A percentile compares a stretch with the other conserved stretches of the same genome.
These are phyloP conservation scores for Aspergillus arachidicola DNA, from an alignment of 2,329 filamentous ascomycete genomes.

Conservation along the genomic window DNA sequence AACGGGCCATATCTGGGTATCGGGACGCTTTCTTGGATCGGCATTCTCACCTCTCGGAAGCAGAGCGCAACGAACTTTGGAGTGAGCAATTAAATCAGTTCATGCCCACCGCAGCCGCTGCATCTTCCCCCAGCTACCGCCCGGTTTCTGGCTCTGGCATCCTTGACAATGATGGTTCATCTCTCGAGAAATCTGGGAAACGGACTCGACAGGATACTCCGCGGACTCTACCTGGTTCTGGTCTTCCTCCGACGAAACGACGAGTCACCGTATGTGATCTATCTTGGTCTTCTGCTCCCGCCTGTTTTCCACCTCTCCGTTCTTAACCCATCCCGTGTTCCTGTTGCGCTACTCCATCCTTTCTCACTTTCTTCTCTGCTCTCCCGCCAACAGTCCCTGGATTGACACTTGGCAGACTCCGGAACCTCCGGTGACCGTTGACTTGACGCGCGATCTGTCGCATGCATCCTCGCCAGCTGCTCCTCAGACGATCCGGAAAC, in stretches of 20 bases:
- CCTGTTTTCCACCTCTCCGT: slow-evolving; percentile 27
- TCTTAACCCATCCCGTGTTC: slow-evolving; percentile 27
- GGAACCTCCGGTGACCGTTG: slow-evolving; percentile 37
- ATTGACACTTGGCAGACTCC: slow-evolving; percentile 48
- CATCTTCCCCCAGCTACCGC: slow-evolving; percentile 22
- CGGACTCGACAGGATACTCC: slow-evolving; percentile 45
- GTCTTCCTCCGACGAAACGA: slow-evolving; percentile 45
- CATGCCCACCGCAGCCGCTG: slow-evolving; percentile 31
- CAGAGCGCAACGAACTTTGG: slow-evolving; percentile 45
- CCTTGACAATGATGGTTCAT: slow-evolving; percentile 23
- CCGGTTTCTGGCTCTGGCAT: slow-evolving; percentile 24
- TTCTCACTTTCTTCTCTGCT: slow-evolving; percentile 21
- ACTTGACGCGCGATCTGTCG: slow-evolving; percentile 35
- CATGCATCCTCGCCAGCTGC: slow-evolving; percentile 32
- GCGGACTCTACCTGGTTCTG: slow-evolving; percentile 42
- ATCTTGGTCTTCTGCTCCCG: slow-evolving; percentile 43
- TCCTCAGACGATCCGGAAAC: slow-evolving; percentile 25
- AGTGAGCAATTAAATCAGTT: slow-evolving; percentile 42
- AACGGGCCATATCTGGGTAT: slow-evolving; percentile 44
- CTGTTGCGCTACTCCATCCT: slow-evolving; percentile 23
- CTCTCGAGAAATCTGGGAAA: slow-evolving; percentile 43
- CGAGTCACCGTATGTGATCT: slow-evolving; percentile 50
- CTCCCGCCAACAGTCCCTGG: slow-evolving; percentile 36
- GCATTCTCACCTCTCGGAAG: slow-evolving; percentile 44
- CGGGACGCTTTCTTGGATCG: slow-evolving; percentile 46